These are phyloP conservation scores for Mrakia blollopis DNA, from an alignment of 768 basidiomycete species.

Conservation along the genomic window DNA sequence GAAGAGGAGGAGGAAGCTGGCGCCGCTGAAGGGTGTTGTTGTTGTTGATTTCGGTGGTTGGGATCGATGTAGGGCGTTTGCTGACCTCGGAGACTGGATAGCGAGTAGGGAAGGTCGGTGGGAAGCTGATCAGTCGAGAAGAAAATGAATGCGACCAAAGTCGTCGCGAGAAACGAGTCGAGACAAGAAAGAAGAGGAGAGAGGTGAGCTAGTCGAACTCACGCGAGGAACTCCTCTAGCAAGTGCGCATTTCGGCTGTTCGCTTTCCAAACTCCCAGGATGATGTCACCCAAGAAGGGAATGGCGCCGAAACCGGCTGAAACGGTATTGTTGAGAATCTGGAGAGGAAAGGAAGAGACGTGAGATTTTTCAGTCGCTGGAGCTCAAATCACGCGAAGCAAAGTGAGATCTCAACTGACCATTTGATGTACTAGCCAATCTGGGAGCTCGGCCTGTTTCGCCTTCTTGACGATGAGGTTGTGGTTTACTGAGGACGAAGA, in stretches of 20 bases:
- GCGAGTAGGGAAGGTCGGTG: too few species aligned
- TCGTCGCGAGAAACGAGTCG: too few species aligned
- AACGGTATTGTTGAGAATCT: slow-evolving; percentile 30
- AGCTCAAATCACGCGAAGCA: background rate
- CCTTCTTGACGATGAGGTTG: slow-evolving; percentile 28
- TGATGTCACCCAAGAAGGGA: slow-evolving; percentile 16
- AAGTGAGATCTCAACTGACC: background rate
- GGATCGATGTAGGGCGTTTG: background rate
- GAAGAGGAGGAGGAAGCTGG: background rate
- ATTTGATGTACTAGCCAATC: slow-evolving; percentile 17
- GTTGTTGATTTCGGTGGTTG: background rate
- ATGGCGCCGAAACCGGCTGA: slow-evolving; percentile 21
- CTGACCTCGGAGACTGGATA: slow-evolving; percentile 15
- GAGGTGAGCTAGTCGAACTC: background rate
- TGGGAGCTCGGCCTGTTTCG: slow-evolving; percentile 26
- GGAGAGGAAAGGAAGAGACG: background rate
- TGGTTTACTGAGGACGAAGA: slow-evolving; percentile 19
- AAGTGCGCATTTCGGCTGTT: slow-evolving; percentile 23
- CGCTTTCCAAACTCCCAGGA: slow-evolving; percentile 28
- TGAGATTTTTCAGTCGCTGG: background rate
- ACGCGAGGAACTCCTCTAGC: slow-evolving; percentile 30
- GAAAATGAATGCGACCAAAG: too few species aligned
- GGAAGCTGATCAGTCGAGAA: too few species aligned
- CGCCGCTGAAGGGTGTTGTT: too few species aligned
- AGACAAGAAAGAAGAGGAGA: too few species aligned